A percentile compares a stretch with the other conserved stretches of the same genome.
Evolutionary conservation across 352 stramenopile genomes (phyloP).

Genomic region (Pythium inflatum): DNA sequence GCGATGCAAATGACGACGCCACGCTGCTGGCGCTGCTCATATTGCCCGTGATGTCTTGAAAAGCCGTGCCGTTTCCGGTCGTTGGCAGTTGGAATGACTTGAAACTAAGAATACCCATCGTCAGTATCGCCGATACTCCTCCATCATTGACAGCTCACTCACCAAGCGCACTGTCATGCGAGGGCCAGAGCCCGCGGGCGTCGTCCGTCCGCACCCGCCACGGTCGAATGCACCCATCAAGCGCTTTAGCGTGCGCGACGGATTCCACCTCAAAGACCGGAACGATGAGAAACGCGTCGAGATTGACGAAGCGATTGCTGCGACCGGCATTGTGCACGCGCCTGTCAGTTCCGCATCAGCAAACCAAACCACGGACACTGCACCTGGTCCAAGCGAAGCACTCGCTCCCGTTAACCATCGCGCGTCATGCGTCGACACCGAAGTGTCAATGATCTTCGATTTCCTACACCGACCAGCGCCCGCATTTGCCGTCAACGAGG

Average conservation of each 20-base stretch:
- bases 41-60: no score
- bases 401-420: not conserved
- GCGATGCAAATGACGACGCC: slow-evolving; percentile 3
- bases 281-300: slow-evolving; percentile 52
- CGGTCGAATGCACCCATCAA: slow-evolving; percentile 25
- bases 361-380: slow-evolving; percentile 24
- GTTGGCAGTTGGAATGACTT: no score
- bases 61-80: slow-evolving; percentile 1
- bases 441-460: slow-evolving; percentile 35
- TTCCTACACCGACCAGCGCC: slow-evolving; percentile 28
- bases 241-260: slow-evolving; percentile 66
- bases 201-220: slow-evolving; percentile 7
- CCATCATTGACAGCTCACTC: no score
- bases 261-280: slow-evolving; percentile 67
- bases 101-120: slow-evolving; percentile 14
- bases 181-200: not conserved
- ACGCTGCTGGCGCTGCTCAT: slow-evolving; percentile 16
- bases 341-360: not conserved
- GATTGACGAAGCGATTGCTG: slow-evolving; percentile 47
- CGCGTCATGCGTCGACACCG: slow-evolving; percentile 14
- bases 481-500: not conserved
- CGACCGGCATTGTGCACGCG: not conserved
- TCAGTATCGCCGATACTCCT: no score
- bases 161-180: not conserved
- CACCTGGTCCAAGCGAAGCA: no score